Evolutionary conservation across 106 monocot genomes (phyloP), one percentile per base, ranked within the genome.

Genomic region (Acanthochlamys bracteata): DNA sequence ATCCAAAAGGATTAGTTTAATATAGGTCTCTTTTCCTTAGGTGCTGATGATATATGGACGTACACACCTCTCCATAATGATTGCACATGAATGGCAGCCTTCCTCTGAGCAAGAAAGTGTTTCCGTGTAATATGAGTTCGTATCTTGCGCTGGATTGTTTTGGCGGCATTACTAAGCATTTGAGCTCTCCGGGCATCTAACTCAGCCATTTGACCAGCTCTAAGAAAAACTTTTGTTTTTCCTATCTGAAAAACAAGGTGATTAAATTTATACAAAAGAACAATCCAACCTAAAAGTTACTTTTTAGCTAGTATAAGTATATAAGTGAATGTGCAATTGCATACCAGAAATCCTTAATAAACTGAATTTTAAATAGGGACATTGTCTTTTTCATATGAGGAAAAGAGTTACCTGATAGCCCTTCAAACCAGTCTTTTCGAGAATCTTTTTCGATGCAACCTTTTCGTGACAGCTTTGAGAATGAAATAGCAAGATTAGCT

Each of bases 131-230:
- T 81, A 73, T 98, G 83, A 27, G 98, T 92, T 43, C 79, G 78
- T 70, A 85, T 92, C 66, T 88, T 81, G 27, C 80, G 71, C 51
- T 98, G 98, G 69, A 98, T 89, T 53, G 78, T 56, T 69, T 89
- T 98, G 39, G 98, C 98, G 41, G 98, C 98, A 77, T 60, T 76
- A 69, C 76, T 83, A 19, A 98, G 83, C 21, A 92, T 88, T 65
- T 80, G 83, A 68, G 85, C 90, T 75, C 98, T 86, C 51, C 78
- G 70, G 62, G 84, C 88, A 83, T 98, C 98, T 69, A 98, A 76
- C 41, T 91, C 88, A 60, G 91, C 98, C 98, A 98, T 98, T 73
- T 98, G 98, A 73, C 98, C 98, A 75, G 98, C 98, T 77, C 98
- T 82, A 55, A 98, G 79, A 56, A 98, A 98, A 22, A 98, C 83